Percentiles rank a stretch among this genome's conserved stretches.
phyloP scores from a whole-genome alignment of 345 rosid species.

The Euphorbia tirucalli region DNA sequence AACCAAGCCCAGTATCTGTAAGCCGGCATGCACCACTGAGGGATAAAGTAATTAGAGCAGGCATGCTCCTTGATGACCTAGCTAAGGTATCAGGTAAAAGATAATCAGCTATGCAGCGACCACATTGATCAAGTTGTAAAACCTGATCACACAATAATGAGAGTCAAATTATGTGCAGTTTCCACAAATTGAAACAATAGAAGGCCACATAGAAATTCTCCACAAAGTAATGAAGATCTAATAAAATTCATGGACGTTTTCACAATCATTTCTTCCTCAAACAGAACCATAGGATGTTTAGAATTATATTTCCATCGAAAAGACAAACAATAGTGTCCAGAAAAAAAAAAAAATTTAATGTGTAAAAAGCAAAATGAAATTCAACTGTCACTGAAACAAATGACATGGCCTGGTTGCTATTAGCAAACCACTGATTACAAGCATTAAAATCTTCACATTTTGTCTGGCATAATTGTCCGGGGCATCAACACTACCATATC shows the following conservation, averaged over 20 bases:
- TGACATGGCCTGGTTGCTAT: background rate
- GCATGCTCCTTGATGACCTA: slow-evolving; percentile 51
- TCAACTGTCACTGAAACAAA: background rate
- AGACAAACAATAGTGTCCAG: too few relatives aligned
- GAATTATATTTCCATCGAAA: background rate
- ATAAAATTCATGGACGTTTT: background rate
- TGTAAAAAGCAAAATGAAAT: background rate
- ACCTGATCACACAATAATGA: slow-evolving; percentile 51
- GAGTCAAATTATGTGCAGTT: slow-evolving; percentile 12
- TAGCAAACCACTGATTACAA: background rate
- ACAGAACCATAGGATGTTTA: background rate
- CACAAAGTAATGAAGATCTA: background rate
- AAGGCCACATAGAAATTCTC: background rate
- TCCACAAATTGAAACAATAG: background rate
- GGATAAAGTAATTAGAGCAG: slow-evolving; percentile 56
- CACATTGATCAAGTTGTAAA: slow-evolving; percentile 82
- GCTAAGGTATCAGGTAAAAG: slow-evolving; percentile 48
- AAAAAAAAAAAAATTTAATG: too few relatives aligned
- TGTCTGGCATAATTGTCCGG: background rate
- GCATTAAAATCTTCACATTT: background rate
- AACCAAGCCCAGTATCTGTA: slow-evolving; percentile 63
- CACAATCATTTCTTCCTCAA: background rate
- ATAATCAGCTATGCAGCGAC: slow-evolving; percentile 79
- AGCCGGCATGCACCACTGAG: slow-evolving; percentile 79
- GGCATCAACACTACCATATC: background rate